Conservation (phyloP, 495 filamentous ascomycete genomes). For the Xylaria longipes region DNA sequence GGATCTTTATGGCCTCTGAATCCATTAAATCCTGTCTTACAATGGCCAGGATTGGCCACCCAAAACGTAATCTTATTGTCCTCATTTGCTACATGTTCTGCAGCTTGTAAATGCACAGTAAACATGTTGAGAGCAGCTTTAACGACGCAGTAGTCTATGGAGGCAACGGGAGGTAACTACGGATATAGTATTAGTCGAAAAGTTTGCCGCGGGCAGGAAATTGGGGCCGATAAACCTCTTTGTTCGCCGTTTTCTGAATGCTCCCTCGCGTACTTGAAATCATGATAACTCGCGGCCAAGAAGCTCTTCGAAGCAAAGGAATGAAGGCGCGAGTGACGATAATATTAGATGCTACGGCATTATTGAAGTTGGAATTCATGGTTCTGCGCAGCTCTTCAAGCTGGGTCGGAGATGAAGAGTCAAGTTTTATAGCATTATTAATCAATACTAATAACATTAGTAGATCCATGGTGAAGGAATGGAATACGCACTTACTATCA, state of each 20-base stretch:
- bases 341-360: constrained; percentile 39
- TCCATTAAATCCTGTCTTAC: constrained; percentile 50
- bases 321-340: constrained; percentile 44
- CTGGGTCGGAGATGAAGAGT: not conserved
- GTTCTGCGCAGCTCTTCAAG: constrained; percentile 21
- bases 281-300: constrained; percentile 34
- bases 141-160: constrained; percentile 31
- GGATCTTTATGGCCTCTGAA: constrained; percentile 44
- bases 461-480: not conserved
- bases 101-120: constrained; percentile 44
- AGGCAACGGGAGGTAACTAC: constrained; percentile 28
- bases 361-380: constrained; percentile 38
- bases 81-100: constrained; percentile 39
- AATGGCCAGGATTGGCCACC: constrained; percentile 41
- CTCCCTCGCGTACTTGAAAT: constrained; percentile 37
- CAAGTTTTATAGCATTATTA: constrained; percentile 10
- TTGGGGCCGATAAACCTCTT: not conserved
- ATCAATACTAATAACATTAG: constrained; percentile 4
- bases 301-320: constrained; percentile 38
- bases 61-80: constrained; percentile 41
- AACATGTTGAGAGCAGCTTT: constrained; percentile 47
- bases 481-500: not conserved
- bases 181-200: constrained; percentile 11
- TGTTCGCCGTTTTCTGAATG: constrained; percentile 17
- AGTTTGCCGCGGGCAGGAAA: not conserved